Base-by-base conservation (phyloP, 257 asterid species). In the Lycium ferocissimum region DNA sequence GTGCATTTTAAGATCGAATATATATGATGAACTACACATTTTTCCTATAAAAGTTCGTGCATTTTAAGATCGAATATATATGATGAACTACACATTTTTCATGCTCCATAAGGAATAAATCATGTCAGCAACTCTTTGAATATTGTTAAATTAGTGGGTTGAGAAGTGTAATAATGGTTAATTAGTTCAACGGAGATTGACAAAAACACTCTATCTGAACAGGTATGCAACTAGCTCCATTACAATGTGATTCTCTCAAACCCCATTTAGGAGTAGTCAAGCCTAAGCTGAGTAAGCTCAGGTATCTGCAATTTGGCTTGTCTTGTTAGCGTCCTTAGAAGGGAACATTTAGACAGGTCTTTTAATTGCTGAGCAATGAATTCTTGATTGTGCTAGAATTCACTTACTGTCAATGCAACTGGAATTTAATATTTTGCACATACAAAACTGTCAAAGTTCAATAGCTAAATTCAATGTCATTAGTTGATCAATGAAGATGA, bases 401-500 rank as follows among this genome's bases (percentile, higher is more conserved):
- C 22, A 15, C 26, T 51, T 15, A 69, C 51, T 69, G 53, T 38
- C 53, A 38, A 15, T 38, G 49, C 14, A 38, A 69, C 53, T 69
- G 26, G 78, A 69, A 15, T 38, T 37, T 69, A 69, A 69, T 69
- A 37, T 20, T 73, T 7, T 47, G 59, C 59, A 47, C 8, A 73
- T 73, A 47, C 12, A 47, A 11, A 73, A 73, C 58, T 47, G 20
- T 20, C 59, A 11, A 20, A 73, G 59, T 14, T 47, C 80, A 47
- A 20, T 47, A 73, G 59, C 59, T 73, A 73, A 67, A 73, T 5
- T 73, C 57, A 73, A 58, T 73, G n/a, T 45, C 12, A 20, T 47
- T n/a, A 73, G 17, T 45, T 73, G 80, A 73, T 73, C 59, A 73
- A 47, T 73, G 80, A 73, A 47, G 80, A 49, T 47, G 59, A 47